phyloP scores from a whole-genome alignment of 2,329 filamentous ascomycete species.

The Colletotrichum sp. region DNA sequence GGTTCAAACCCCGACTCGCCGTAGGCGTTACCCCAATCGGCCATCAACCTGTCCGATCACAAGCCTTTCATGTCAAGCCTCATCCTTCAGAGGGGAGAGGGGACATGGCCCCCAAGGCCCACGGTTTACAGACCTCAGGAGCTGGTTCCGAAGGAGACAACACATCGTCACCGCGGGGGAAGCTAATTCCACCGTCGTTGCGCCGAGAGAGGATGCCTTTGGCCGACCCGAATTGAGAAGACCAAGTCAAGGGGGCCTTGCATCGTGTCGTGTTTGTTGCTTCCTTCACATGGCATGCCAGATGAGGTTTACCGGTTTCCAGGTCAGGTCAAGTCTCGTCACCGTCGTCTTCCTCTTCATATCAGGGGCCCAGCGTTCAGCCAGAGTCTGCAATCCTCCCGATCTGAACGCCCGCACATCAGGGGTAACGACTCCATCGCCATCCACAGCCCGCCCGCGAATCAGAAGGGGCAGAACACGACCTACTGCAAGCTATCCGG shows the following conservation, averaged over 20 bases:
- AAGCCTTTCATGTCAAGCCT: not conserved
- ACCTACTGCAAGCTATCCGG: not conserved
- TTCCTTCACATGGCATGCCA: not conserved
- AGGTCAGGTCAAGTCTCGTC: not conserved
- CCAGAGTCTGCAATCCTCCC: not conserved
- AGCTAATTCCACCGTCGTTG: not conserved
- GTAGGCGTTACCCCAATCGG: not conserved
- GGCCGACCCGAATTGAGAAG: not conserved
- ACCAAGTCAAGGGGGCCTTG: not conserved
- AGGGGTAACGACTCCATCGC: not conserved
- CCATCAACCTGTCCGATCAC: not conserved
- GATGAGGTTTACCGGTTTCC: not conserved
- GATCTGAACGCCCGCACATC: not conserved
- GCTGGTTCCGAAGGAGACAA: not conserved
- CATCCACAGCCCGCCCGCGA: not conserved
- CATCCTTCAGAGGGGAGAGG: not conserved
- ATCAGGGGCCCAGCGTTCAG: not conserved
- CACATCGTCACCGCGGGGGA: not conserved
- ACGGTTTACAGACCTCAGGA: not conserved
- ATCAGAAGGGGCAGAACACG: not conserved
- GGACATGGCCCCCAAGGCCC: not conserved
- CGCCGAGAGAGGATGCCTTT: not conserved
- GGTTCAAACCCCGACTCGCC: constrained; percentile 5
- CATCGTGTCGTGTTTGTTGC: not conserved
- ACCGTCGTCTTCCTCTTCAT: not conserved